phyloP scores from a whole-genome alignment of 371 early-diverging fungal genomes.

The Apophysomyces variabilis region DNA sequence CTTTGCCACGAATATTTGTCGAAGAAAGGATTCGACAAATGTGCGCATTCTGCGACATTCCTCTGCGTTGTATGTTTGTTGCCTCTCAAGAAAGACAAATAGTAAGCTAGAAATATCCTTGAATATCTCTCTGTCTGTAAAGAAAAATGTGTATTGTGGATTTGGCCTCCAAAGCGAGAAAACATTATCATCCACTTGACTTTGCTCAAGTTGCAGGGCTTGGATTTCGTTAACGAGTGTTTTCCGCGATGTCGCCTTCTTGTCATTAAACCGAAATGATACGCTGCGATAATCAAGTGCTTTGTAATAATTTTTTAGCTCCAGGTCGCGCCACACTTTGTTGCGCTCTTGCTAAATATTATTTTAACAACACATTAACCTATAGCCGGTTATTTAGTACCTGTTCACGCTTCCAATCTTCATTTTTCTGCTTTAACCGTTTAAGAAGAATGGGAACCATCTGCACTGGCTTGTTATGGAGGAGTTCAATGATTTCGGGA shows the following conservation, averaged over 20 bases:
- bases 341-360: conserved; percentile 85
- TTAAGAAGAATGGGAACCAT: conserved; percentile 95
- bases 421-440: conserved; percentile 95
- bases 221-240: conserved; percentile 87
- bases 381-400: conserved; percentile 8
- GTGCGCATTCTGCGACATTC: conserved; percentile 77
- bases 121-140: conserved; percentile 69
- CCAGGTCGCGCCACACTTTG: conserved; percentile 95
- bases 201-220: conserved; percentile 53
- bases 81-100: conserved; percentile 57
- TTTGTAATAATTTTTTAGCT: conserved; percentile 94
- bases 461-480: conserved; percentile 90
- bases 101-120: conserved; percentile 71
- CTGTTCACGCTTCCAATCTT: conserved; percentile 83
- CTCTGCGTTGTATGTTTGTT: conserved; percentile 48
- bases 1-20: conserved; percentile 63
- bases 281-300: conserved; percentile 95
- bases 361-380: conserved; percentile 57
- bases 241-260: conserved; percentile 77
- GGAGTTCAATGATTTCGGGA: conserved; percentile 85
- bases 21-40: conserved; percentile 77
- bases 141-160: conserved; percentile 65
- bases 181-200: conserved; percentile 2
- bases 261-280: conserved; percentile 86
- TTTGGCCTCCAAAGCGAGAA: not conserved